These are phyloP conservation scores for Geotrichum ghanense DNA, from an alignment of 805 yeast genomes.

Conservation along the genomic window DNA sequence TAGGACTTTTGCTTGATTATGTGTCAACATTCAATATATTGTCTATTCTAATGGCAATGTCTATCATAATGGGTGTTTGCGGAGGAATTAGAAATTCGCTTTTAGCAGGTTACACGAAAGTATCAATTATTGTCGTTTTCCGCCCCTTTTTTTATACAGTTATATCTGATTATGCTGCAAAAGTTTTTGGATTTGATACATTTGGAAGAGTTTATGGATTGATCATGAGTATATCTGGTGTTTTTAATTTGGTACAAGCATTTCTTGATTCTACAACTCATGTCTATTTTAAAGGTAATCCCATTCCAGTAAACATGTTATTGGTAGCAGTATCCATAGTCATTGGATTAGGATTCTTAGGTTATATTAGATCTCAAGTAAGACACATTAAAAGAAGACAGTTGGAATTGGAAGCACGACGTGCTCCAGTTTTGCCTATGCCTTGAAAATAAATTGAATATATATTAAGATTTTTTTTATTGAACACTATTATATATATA, in stretches of 20 bases:
- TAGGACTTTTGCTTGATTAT: conserved; percentile 71
- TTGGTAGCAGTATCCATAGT: conserved; percentile 36
- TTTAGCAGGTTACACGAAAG: conserved; percentile 53
- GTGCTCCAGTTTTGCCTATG: conserved; percentile 33
- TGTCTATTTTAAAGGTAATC: conserved; percentile 55
- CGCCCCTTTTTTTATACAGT: conserved; percentile 92
- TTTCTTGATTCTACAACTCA: conserved; percentile 63
- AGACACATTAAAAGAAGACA: conserved; percentile 35
- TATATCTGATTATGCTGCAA: conserved; percentile 82
- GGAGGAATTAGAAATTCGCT: conserved; percentile 44
- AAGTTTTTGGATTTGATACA: conserved; percentile 84
- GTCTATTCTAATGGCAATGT: conserved; percentile 34
- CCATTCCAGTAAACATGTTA: conserved; percentile 59
- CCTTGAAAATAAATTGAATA: conserved; percentile 12
- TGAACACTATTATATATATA: too few relatives aligned
- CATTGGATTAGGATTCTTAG: conserved; percentile 18
- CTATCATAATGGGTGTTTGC: conserved; percentile 55
- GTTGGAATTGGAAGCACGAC: conserved; percentile 53
- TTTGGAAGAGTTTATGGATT: conserved; percentile 90
- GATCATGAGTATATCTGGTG: conserved; percentile 69
- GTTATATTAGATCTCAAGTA: conserved; percentile 27
- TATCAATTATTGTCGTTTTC: conserved; percentile 61
- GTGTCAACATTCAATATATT: conserved; percentile 50
- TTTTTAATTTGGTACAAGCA: conserved; percentile 66
- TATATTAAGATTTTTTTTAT: too few relatives aligned